phyloP scores from a whole-genome alignment of 2,329 filamentous ascomycete genomes.

The Kalaharituber pfeilii region DNA sequence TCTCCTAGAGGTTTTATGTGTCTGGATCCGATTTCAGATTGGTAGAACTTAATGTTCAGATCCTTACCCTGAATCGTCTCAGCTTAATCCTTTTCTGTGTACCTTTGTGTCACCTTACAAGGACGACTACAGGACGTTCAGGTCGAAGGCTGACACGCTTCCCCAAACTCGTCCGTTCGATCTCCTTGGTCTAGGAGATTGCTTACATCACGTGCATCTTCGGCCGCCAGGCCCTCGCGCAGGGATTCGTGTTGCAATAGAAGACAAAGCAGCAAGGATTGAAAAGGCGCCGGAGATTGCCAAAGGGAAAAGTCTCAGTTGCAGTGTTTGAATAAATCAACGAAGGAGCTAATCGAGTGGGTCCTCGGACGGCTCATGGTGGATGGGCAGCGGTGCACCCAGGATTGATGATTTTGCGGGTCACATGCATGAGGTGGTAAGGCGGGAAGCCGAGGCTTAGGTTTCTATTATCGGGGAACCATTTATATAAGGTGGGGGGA shows the following conservation, averaged over 20 bases:
- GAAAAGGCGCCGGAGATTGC: slow-evolving; percentile 46
- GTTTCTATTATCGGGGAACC: too few species aligned
- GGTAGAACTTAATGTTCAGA: too few species aligned
- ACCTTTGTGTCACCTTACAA: too few species aligned
- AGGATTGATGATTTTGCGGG: too few species aligned
- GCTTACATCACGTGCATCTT: slow-evolving; percentile 55
- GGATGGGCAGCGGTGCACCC: slow-evolving; percentile 53
- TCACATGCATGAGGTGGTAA: too few species aligned
- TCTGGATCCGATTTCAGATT: too few species aligned
- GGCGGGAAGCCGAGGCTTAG: too few species aligned
- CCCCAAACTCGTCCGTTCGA: slow-evolving; percentile 52
- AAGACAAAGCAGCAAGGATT: slow-evolving; percentile 46
- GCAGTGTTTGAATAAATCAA: slow-evolving; percentile 69
- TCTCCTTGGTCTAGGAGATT: slow-evolving; percentile 66
- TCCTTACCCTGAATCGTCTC: too few species aligned
- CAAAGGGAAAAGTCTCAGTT: slow-evolving; percentile 54
- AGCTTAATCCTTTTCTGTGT: too few species aligned
- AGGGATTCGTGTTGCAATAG: slow-evolving; percentile 52
- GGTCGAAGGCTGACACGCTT: slow-evolving; percentile 53
- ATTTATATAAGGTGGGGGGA: too few species aligned
- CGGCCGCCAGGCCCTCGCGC: slow-evolving; percentile 47
- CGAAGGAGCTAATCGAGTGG: slow-evolving; percentile 34
- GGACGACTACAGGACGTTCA: too few species aligned
- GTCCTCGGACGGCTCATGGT: background rate
- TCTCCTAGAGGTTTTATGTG: too few species aligned